Conservation (phyloP, 805 yeast genomes). For the Sugiyamaella valdiviana region DNA sequence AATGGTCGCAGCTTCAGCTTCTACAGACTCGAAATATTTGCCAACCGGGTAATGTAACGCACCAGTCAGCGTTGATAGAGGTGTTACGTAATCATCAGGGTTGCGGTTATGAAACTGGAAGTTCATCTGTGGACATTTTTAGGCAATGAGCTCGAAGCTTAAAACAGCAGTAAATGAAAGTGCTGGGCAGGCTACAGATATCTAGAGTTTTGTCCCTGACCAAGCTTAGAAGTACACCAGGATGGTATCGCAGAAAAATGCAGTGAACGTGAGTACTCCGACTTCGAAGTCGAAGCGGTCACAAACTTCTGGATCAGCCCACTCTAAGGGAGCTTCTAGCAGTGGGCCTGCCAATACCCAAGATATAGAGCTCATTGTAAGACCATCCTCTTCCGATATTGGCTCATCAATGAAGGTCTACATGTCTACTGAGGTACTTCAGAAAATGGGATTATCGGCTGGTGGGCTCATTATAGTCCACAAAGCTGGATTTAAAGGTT, state of each 20-base stretch:
- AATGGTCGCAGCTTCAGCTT: too few relatives aligned
- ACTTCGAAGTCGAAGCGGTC: conserved; percentile 8
- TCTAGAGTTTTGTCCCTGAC: too few relatives aligned
- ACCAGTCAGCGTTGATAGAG: too few relatives aligned
- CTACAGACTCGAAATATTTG: too few relatives aligned
- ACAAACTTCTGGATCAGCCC: background rate
- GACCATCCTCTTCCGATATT: conserved; percentile 21
- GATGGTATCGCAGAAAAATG: conserved; percentile 1
- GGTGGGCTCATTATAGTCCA: conserved; percentile 23
- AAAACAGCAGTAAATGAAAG: too few relatives aligned
- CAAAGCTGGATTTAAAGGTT: conserved; percentile 13
- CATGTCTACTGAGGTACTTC: conserved; percentile 22
- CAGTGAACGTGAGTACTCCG: conserved; percentile 12
- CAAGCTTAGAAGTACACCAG: background rate
- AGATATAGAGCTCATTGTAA: conserved; percentile 18
- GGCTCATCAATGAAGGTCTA: conserved; percentile 21
- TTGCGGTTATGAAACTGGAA: too few relatives aligned
- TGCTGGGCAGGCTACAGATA: too few relatives aligned
- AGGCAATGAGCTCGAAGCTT: too few relatives aligned
- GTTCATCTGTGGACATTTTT: too few relatives aligned
- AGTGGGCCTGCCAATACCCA: background rate
- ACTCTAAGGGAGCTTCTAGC: conserved; percentile 1
- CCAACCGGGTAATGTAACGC: too few relatives aligned
- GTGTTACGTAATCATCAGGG: too few relatives aligned
- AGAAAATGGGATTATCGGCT: conserved; percentile 24